These are phyloP conservation scores for Cyberlindnera amylophila DNA, from an alignment of 805 yeast genomes.

Conservation along the genomic window DNA sequence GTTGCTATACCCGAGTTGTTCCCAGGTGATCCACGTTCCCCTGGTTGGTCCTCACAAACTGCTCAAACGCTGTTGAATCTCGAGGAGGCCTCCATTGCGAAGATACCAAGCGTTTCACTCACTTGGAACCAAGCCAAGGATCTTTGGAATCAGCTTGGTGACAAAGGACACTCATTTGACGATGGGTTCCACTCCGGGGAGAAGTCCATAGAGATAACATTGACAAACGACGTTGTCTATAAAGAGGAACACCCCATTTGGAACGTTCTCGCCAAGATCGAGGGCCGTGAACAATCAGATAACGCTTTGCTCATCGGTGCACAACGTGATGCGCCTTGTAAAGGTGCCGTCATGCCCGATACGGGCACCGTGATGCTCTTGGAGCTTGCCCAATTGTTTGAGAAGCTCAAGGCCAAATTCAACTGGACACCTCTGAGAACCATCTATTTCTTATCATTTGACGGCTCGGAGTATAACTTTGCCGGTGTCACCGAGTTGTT, in stretches of 20 bases:
- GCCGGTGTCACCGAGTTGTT: conserved; percentile 86
- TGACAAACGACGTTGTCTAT: conserved; percentile 19
- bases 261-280: conserved; percentile 75
- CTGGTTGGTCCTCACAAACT: conserved; percentile 60
- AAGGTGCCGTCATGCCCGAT: conserved; percentile 68
- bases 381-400: conserved; percentile 66
- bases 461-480: conserved; percentile 72
- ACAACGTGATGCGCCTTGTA: conserved; percentile 69
- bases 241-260: conserved; percentile 58
- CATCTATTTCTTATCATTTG: conserved; percentile 79
- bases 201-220: conserved; percentile 17
- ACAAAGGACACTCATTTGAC: conserved; percentile 17
- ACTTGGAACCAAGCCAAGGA: conserved; percentile 65
- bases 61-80: conserved; percentile 38
- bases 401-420: conserved; percentile 55
- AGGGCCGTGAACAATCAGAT: conserved; percentile 76
- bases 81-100: conserved; percentile 50
- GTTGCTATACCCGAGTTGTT: conserved; percentile 56
- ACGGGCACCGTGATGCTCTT: conserved; percentile 73
- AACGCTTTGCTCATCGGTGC: conserved; percentile 79
- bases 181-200: conserved; percentile 25
- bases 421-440: conserved; percentile 85
- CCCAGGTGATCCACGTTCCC: conserved; percentile 78
- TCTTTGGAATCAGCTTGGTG: conserved; percentile 29
- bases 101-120: conserved; percentile 73